Evolutionary conservation across 1,284 basidiomycete genomes (phyloP).

Genomic region (Pseudozyma hubeiensis): DNA sequence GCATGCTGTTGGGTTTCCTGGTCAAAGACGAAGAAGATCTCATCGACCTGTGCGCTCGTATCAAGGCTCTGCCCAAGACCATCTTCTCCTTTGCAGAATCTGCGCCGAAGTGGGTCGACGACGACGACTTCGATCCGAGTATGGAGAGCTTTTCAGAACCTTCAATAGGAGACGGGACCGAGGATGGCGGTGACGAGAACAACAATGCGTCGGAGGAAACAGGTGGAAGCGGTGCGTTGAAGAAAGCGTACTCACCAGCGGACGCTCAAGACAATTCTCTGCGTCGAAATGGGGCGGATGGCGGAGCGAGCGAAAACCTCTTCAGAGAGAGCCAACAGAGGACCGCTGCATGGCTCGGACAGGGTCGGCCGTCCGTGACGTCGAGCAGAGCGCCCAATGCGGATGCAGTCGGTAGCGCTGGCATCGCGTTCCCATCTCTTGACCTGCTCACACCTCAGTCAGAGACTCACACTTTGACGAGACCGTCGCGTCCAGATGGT

Average conservation of each 20-base stretch:
- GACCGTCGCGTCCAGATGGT: conserved; percentile 24
- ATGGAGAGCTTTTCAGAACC: conserved; percentile 68
- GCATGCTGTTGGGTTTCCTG: conserved; percentile 94
- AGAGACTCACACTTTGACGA: conserved; percentile 17
- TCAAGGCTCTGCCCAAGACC: conserved; percentile 59
- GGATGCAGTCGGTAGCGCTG: conserved; percentile 4
- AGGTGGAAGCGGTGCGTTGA: neutral
- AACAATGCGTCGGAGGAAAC: neutral
- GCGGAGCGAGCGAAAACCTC: conserved; percentile 9
- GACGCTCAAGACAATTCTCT: neutral
- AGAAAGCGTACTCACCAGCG: neutral
- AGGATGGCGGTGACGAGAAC: conserved; percentile 16
- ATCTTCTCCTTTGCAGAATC: conserved; percentile 74
- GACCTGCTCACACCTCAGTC: conserved; percentile 26
- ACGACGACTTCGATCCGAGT: conserved; percentile 81
- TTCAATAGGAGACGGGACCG: conserved; percentile 32
- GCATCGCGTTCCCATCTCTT: conserved; percentile 46
- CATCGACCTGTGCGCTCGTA: conserved; percentile 79
- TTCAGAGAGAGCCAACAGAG: conserved; percentile 30
- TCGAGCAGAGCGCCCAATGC: conserved; percentile 3
- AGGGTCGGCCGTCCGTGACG: conserved; percentile 5
- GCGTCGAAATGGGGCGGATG: neutral
- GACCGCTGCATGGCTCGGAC: conserved; percentile 41
- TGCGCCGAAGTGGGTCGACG: conserved; percentile 83
- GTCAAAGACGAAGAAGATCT: conserved; percentile 85